Evolutionary conservation across 2,329 filamentous ascomycete species (phyloP).

Genomic region (Sporothrix phasma): DNA sequence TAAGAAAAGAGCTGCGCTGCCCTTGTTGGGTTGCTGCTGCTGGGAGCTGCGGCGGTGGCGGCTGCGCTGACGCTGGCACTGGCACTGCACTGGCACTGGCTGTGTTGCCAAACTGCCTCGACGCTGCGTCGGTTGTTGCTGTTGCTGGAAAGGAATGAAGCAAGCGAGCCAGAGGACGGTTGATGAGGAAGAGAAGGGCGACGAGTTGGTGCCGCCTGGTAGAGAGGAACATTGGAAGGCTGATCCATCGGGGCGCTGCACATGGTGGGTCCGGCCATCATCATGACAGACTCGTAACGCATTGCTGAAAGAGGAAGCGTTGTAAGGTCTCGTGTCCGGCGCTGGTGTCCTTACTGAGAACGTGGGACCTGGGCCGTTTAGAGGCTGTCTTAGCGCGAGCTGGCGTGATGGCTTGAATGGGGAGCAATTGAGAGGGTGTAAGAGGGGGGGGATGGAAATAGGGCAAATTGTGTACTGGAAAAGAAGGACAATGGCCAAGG

Average conservation of each 20-base stretch:
- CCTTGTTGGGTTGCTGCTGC: not conserved
- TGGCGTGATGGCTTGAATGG: not conserved
- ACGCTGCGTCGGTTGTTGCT: not conserved
- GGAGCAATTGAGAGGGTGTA: not conserved
- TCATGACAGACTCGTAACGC: not conserved
- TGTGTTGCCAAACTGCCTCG: not conserved
- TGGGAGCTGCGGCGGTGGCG: not conserved
- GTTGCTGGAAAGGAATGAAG: not conserved
- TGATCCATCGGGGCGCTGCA: constrained; percentile 8
- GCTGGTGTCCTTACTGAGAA: not conserved
- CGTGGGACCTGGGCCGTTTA: not conserved
- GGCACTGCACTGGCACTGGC: too few species aligned
- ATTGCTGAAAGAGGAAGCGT: not conserved
- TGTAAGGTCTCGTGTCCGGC: too few species aligned
- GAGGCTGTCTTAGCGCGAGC: not conserved
- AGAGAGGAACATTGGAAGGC: not conserved
- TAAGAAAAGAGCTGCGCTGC: not conserved
- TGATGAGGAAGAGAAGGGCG: not conserved
- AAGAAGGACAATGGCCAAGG: too few species aligned
- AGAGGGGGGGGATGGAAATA: not conserved
- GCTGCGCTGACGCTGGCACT: too few species aligned
- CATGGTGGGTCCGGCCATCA: constrained; percentile 7
- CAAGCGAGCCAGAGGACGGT: not conserved
- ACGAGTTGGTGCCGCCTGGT: not conserved
- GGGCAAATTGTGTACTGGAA: not conserved